These are phyloP conservation scores for Dalbergia cultrata DNA, from an alignment of 306 rosid species.

Conservation along the genomic window DNA sequence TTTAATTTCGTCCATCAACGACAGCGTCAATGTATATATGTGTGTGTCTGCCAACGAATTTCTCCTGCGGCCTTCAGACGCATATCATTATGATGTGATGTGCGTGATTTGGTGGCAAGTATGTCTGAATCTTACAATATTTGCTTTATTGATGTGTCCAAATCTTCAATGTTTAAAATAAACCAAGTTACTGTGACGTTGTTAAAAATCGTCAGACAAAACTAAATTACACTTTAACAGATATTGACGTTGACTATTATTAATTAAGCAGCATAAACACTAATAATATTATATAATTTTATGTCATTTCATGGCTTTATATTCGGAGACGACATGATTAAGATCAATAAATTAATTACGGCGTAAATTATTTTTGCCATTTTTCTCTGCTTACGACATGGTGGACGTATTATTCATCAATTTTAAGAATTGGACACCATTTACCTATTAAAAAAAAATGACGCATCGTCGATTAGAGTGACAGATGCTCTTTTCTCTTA, in stretches of 20 bases:
- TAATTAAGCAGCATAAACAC: neutral
- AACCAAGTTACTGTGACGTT: neutral
- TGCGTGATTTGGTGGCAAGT: conserved; percentile 29
- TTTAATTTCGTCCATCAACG: neutral
- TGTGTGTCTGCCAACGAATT: neutral
- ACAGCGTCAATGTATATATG: neutral
- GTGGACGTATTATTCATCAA: too few relatives aligned
- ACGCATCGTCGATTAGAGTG: too few relatives aligned
- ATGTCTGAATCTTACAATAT: neutral
- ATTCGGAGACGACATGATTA: conserved; percentile 20
- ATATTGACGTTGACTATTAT: neutral
- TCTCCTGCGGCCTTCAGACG: neutral
- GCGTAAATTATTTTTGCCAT: neutral
- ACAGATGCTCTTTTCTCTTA: too few relatives aligned
- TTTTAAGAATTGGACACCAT: too few relatives aligned
- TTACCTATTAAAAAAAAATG: too few relatives aligned
- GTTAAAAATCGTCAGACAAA: neutral
- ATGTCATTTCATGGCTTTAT: conserved; percentile 34
- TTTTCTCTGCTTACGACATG: neutral
- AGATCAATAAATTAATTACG: neutral
- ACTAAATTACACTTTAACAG: neutral
- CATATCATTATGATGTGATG: conserved; percentile 43
- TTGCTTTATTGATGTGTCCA: conserved; percentile 1
- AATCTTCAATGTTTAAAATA: neutral
- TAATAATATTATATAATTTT: conserved; percentile 24